Evolutionary conservation across 1,284 basidiomycete species (phyloP).

Genomic region (Athelia psychrophila): DNA sequence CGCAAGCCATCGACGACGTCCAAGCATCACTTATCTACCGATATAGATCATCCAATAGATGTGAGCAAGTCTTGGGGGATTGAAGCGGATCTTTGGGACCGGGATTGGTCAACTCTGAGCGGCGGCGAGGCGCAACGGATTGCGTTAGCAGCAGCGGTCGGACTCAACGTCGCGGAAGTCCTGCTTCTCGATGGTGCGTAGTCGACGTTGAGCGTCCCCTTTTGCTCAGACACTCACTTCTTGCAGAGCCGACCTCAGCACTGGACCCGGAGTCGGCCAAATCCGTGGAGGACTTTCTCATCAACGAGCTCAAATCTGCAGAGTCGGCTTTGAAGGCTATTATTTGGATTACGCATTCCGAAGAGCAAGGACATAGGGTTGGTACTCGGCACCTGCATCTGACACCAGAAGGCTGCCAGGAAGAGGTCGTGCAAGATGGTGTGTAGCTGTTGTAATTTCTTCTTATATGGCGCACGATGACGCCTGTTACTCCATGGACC

Average conservation of each 20-base stretch:
- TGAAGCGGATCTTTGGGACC: conserved; percentile 66
- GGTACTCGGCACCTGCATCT: conserved; percentile 68
- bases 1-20: conserved; percentile 32
- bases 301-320: conserved; percentile 45
- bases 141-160: conserved; percentile 72
- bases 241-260: conserved; percentile 81
- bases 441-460: not conserved
- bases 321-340: conserved; percentile 64
- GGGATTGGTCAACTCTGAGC: conserved; percentile 75
- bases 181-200: conserved; percentile 76
- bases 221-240: not conserved
- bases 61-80: conserved; percentile 71
- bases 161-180: conserved; percentile 72
- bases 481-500: too few species aligned
- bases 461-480: too few species aligned
- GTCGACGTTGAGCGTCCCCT: conserved; percentile 24
- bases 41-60: conserved; percentile 44
- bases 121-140: conserved; percentile 85
- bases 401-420: conserved; percentile 41
- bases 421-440: conserved; percentile 30
- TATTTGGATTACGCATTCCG: conserved; percentile 86
- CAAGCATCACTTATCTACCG: conserved; percentile 10
- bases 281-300: conserved; percentile 63
- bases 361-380: conserved; percentile 72
- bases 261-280: conserved; percentile 69